Evolutionary conservation across 352 stramenopile genomes (phyloP).

Genomic region (Phytophthora pluvialis): DNA sequence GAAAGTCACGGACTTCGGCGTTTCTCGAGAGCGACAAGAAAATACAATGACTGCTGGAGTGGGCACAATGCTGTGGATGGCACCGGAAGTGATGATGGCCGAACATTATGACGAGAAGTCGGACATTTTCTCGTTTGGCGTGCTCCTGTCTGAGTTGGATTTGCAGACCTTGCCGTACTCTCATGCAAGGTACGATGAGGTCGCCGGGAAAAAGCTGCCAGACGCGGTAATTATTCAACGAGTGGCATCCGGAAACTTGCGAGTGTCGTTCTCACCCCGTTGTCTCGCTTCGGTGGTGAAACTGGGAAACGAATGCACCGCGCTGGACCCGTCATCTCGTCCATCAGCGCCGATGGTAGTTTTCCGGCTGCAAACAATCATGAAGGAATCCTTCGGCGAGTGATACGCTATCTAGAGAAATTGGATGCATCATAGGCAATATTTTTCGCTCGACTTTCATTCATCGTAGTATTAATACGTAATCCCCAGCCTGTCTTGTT

Average conservation of each 20-base stretch:
- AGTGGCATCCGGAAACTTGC: conserved; percentile 17
- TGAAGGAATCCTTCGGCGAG: conserved; percentile 12
- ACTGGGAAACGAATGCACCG: conserved; percentile 17
- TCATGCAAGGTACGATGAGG: conserved; percentile 14
- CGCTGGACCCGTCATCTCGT: conserved; percentile 10
- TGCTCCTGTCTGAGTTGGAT: conserved; percentile 40
- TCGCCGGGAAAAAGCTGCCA: conserved; percentile 2
- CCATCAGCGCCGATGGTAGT: conserved; percentile 26
- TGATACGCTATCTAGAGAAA: neutral
- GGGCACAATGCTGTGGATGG: conserved; percentile 37
- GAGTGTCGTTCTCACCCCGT: conserved; percentile 14
- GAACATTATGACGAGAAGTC: conserved; percentile 44
- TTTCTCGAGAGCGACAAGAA: conserved; percentile 20
- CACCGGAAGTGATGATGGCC: conserved; percentile 6
- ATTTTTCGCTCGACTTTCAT: too few relatives aligned
- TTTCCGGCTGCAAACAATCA: conserved; percentile 27
- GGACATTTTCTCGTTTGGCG: conserved; percentile 44
- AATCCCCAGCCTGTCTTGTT: too few relatives aligned
- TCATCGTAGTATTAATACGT: too few relatives aligned
- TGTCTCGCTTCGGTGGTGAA: conserved; percentile 9
- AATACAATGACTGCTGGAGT: conserved; percentile 43
- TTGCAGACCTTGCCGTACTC: conserved; percentile 26
- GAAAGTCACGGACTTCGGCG: conserved; percentile 53
- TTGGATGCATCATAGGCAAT: too few relatives aligned
- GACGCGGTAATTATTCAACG: conserved; percentile 26